These are phyloP conservation scores for Pholiota microspora DNA, from an alignment of 768 basidiomycete genomes.

Conservation along the genomic window DNA sequence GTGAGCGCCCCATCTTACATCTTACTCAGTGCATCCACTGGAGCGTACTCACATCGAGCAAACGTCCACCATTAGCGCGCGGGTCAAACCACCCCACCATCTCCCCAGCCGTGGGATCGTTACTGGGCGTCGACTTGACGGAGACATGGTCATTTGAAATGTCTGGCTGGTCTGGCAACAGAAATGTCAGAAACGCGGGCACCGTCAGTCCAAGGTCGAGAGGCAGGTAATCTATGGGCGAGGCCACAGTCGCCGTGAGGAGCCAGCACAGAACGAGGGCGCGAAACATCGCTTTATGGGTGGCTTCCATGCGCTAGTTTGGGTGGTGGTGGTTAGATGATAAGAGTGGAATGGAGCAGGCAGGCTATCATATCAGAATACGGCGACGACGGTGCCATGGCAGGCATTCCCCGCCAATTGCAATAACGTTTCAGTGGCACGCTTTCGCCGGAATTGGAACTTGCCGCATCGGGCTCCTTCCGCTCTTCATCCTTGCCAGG, in stretches of 20 bases:
- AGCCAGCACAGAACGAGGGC: constrained; percentile 19
- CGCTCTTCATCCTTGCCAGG: not conserved
- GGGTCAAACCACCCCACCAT: constrained; percentile 60
- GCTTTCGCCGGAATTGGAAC: not conserved
- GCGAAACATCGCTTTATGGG: constrained; percentile 12
- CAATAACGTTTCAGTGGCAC: too few relatives aligned
- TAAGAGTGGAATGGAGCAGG: constrained; percentile 9
- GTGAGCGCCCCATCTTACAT: not conserved
- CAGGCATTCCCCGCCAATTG: constrained; percentile 14
- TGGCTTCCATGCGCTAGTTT: constrained; percentile 1
- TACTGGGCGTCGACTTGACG: not conserved
- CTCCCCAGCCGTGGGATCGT: not conserved
- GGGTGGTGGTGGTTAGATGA: constrained; percentile 6
- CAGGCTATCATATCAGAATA: not conserved
- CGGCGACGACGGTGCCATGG: constrained; percentile 6
- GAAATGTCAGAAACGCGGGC: constrained; percentile 15
- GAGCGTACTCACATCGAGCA: constrained; percentile 65
- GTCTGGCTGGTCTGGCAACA: not conserved
- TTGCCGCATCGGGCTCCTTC: not conserved
- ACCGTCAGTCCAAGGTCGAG: constrained; percentile 8
- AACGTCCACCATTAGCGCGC: constrained; percentile 64
- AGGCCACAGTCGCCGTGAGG: constrained; percentile 16
- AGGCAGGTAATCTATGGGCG: constrained; percentile 12
- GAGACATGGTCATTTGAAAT: constrained; percentile 3
- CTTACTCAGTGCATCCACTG: not conserved